Base-by-base conservation (phyloP, 148 eudicot species). In the Drosera capensis region DNA sequence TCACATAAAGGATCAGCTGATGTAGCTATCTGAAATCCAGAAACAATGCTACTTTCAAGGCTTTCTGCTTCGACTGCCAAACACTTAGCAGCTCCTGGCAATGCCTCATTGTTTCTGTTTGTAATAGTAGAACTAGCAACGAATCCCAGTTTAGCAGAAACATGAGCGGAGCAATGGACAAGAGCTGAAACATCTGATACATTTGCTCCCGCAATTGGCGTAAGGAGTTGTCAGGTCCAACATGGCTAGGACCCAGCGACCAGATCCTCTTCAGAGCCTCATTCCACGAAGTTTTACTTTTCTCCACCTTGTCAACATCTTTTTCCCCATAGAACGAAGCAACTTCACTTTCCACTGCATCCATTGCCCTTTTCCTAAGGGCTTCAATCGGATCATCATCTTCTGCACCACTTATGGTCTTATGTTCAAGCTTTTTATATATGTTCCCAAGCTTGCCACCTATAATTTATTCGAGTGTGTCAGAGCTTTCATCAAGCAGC, bases 21-120 rank as follows among this genome's bases (percentile, higher is more conserved):
- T 21, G 97, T 75, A 35, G 97, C 97, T 28, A 90, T 56, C 58
- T 90, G 87, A 47, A 90, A 90, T 41, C 97, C 97, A 26, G 97
- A 85, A 25, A 84, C 52, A 52, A 84, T 64, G 46, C 87, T 77
- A 62, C 71, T 90, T 60, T 78, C 81, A 20, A 90, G 78, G 61
- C 69, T 67, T 46, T 68, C 71, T 5, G 82, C 87, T 64, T 90
- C 97, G 40, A 64, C 58, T 35, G 52, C 45, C 20, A 74, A 58
- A 8, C 63, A 37, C 41, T 65, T 54, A 23, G 57, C 59, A 8
- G 49, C 57, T 35, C 23, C 41, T 20, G 60, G 48, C 46, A 75
- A 61, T 30, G 51, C 52, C 49, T 52, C 77, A 7, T 55, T 46
- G 7, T 36, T 45, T 25, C 25, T 9, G 36, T 48, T 46, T 45